These are phyloP conservation scores for Amanita polypyramis DNA, from an alignment of 768 basidiomycete genomes.

Conservation along the genomic window DNA sequence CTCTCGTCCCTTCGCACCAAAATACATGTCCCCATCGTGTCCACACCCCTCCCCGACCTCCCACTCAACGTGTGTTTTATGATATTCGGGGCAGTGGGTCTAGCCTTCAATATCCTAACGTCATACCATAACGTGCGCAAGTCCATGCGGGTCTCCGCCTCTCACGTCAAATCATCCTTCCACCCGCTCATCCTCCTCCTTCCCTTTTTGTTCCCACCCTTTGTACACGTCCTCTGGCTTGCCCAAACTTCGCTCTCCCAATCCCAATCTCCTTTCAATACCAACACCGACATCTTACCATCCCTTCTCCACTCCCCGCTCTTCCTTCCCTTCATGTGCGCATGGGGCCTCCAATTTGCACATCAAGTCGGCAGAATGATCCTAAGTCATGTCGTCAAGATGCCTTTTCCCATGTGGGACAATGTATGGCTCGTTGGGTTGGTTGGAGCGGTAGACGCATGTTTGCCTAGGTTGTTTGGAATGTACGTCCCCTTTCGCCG, in stretches of 20 bases:
- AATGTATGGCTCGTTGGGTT: constrained; percentile 78
- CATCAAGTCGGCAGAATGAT: constrained; percentile 91
- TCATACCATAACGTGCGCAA: constrained; percentile 78
- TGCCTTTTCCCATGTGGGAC: constrained; percentile 80
- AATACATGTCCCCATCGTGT: constrained; percentile 32
- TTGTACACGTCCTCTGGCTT: constrained; percentile 70
- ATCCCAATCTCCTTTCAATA: constrained; percentile 32
- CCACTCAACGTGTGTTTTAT: constrained; percentile 84
- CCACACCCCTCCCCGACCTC: constrained; percentile 36
- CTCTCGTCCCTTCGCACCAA: constrained; percentile 29
- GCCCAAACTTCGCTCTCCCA: constrained; percentile 31
- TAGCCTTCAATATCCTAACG: constrained; percentile 68
- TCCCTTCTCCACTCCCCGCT: constrained; percentile 66
- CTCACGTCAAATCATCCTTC: constrained; percentile 16
- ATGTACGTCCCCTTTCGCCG: constrained; percentile 30
- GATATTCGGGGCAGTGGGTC: constrained; percentile 58
- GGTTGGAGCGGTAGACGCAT: constrained; percentile 74
- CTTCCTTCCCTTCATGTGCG: constrained; percentile 81
- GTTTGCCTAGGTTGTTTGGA: constrained; percentile 56
- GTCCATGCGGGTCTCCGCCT: constrained; percentile 24
- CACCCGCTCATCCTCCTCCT: constrained; percentile 65
- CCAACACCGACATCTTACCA: constrained; percentile 23
- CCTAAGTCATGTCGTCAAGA: constrained; percentile 81
- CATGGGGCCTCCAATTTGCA: constrained; percentile 90
- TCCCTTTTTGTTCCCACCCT: constrained; percentile 65